Evolutionary conservation across 768 basidiomycete species (phyloP), one percentile per base, ranked within the genome.

Genomic region (Phlebiopsis gigantea): DNA sequence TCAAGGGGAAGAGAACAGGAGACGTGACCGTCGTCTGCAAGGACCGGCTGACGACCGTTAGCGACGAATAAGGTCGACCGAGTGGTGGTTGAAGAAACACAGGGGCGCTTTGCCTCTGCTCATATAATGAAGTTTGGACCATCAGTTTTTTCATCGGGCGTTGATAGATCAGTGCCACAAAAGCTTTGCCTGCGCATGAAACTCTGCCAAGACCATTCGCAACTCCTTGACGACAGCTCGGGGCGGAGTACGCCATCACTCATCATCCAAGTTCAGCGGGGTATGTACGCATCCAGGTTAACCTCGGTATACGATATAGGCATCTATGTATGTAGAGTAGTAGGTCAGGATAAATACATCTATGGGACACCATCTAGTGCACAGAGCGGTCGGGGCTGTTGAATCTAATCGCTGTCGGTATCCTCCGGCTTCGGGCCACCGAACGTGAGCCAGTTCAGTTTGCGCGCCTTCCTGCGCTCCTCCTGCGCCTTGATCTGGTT

Each of bases 401-500:
- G 41, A 46, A 55, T 59, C 58, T 59, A 59, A 55, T 72, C 70
- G 41, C 69, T 68, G 61, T 92, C 89, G 9, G 85, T 92, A 61
- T 92, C 89, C 68, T 91, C 89, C 57, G 89, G 89, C 64, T 84
- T 87, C 45, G 83, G 79, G 3, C 93, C 93, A 53, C 93, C 93
- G 65, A 81, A 81, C 26, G 78, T 84, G 58, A 96, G 75, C 93
- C 93, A 96, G 55, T 81, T 75, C 57, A 94, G 68, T 75, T 93
- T 92, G 65, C 92, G 79, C 66, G 84, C 67, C 66, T 85, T 78
- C 68, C 90, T 79, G 58, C 95, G 79, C 71, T 94, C 95, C 70
- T 94, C 93, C 71, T 83, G 86, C 5, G 81, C 91, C 72, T 98
- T 98, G 61, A 87, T 24, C 70, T 96, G 90, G 72, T 93, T 93